Evolutionary conservation across 805 yeast genomes (phyloP), one percentile per base, ranked within the genome.

Genomic region (Wickerhamomyces pijperi): DNA sequence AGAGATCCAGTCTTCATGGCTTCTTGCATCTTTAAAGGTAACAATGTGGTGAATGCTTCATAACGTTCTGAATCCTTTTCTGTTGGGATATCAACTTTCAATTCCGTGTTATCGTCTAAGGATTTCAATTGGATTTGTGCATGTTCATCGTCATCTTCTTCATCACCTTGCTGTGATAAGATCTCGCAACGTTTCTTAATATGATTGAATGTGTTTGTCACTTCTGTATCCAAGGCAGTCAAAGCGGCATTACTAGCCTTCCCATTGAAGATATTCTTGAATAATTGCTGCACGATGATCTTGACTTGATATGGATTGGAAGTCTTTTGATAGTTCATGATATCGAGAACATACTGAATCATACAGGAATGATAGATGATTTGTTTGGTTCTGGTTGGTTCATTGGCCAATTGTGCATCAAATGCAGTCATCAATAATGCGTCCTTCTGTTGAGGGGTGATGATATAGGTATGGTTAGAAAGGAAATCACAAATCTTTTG

Each of bases 341-440:
- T 48, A 43, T 65, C 68, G 34, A 58, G 65, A 39, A 82, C 61
- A 56, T 85, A 90, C 53, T 85, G 94, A 44, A 90, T 56, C 25
- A 90, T 60, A 49, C 84, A 72, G 2, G 95, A 79, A 51, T 85
- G 92, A 56, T 76, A 81, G 35, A 90, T 78, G n/a, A 77, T 73
- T 43, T 75, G 80, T 43, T 68, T 70, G 9, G 95, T 76, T 6
- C 58, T 55, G 5, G 47, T 44, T 0, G 70, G 52, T 36, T 85
- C 70, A 17, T 77, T 81, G 13, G 70, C 75, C 44, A 90, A 67
- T 56, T 86, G 85, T 40, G 68, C 65, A 51, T 90, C 94, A 58
- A 92, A 92, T 0, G 97, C 94, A 17, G 80, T 79, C 96, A 90
- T 88, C 55, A 88, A 67, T 42, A 92, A 72, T 0, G 95, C 85